Evolutionary conservation across 768 basidiomycete genomes (phyloP), one percentile per base, ranked within the genome.

Genomic region (Harrya chromipes): DNA sequence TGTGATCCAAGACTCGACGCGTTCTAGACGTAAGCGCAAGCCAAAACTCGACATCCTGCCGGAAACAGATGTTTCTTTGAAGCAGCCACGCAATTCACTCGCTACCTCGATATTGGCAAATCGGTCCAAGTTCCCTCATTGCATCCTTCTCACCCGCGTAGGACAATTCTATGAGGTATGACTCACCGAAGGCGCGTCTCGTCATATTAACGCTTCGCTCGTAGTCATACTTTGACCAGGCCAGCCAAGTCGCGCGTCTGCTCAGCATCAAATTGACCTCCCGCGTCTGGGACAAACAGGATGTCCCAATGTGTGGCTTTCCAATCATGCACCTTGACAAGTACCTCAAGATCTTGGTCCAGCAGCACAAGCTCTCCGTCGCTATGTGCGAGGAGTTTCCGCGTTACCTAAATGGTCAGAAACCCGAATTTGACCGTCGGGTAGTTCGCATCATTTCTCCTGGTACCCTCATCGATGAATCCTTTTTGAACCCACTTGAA

Each of bases 151-250:
- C 16, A 97, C 94, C 8, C 82, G 91, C 46, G 93, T 97, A 11
- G 94, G 94, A 13, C 86, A 92, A 59, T 97, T 97, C 67, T 97
- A 95, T 63, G 94, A 97, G 80, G 94, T 91, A 64, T 35, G 72
- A 19, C 7, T 2, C 40, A 47, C 38, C 5, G 6, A 19, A 27
- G 43, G 36, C 39, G 40, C 47, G 43, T 45, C 38, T 19, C 11
- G 4, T 43, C 47, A 7, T 50, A 34, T 29, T 43, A 29, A 56
- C 60, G 43, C 52, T 44, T 40, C 24, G 17, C 24, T 0, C 12
- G 46, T 34, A 97, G 94, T 94, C 94, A 0, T 97, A 97, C 66
- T 97, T 95, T 58, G 86, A 90, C 35, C 94, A 94, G 76, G 93
- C 94, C 8, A 70, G 73, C 13, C 83, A 88, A 51, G 83, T 97